These are phyloP conservation scores for Rhynchosporium graminicola DNA, from an alignment of 2,329 filamentous ascomycete genomes.

Conservation along the genomic window DNA sequence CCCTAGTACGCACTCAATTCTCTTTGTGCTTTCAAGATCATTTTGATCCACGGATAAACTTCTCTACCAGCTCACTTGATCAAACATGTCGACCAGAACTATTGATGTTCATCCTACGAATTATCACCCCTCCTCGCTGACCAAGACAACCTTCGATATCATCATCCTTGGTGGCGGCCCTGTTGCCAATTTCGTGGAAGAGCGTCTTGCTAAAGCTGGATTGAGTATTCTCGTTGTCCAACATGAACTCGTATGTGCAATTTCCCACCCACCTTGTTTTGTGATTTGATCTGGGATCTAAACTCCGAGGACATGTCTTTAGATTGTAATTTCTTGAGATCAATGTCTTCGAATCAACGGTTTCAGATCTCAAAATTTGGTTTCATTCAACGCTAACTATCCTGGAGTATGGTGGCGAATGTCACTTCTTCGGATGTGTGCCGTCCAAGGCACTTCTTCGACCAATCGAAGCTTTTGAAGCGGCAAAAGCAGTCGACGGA, in stretches of 20 bases:
- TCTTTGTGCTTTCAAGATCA: neutral
- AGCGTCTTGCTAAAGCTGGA: conserved; percentile 19
- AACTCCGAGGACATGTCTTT: no score
- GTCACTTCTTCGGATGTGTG: conserved; percentile 23
- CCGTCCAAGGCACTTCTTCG: conserved; percentile 21
- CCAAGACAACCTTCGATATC: conserved; percentile 17
- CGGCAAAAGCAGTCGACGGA: conserved; percentile 19
- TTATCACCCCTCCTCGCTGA: conserved; percentile 17
- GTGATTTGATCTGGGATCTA: no score
- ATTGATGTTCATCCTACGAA: conserved; percentile 23
- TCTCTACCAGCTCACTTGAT: neutral
- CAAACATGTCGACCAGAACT: conserved; percentile 4
- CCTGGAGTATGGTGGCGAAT: conserved; percentile 16
- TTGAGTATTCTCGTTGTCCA: conserved; percentile 17
- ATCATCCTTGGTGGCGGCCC: conserved; percentile 19
- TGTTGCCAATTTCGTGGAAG: conserved; percentile 13
- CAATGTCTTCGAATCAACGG: no score
- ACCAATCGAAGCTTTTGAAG: conserved; percentile 22
- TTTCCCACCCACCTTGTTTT: no score
- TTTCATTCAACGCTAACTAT: no score
- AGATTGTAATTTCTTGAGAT: no score
- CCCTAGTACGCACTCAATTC: neutral
- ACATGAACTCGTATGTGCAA: conserved; percentile 13
- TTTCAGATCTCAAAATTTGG: no score
- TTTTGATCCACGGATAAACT: neutral